Evolutionary conservation across 2,329 filamentous ascomycete genomes (phyloP), one percentile per base, ranked within the genome.

Genomic region (Fusarium sp.): DNA sequence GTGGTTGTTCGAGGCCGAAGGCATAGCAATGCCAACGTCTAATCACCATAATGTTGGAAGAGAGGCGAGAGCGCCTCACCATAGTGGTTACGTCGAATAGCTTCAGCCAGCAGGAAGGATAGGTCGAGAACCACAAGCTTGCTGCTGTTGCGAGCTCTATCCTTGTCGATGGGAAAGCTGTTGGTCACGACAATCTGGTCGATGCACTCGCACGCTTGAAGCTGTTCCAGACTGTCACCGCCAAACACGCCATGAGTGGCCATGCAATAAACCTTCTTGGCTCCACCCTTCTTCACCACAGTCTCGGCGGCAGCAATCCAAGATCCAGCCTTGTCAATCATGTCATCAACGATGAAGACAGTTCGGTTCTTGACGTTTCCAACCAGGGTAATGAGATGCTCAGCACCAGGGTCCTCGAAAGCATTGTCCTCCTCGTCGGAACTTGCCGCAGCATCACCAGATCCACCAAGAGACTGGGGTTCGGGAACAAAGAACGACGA

Each of bases 251-350:
- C 96, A 76, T 99, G 96, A 0, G 96, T 98, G 9, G 95, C 96
- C 83, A 99, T 97, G 84, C 94, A 97, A 81, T 97, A 98, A 36
- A 99, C 96, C 80, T 92, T 96, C 73, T 92, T 97, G 2, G 96
- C 96, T 44, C 89, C 88, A 69, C 96, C 97, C 69, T 92, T 89
- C 84, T 98, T 98, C 54, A 97, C 92, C 3, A 97, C 95, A 2
- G 94, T 97, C 83, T 99, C 96, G 13, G 96, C 96, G 8, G 96
- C 96, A 8, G 95, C 95, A 72, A 99, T 97, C 96, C 96, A 99
- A 8, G 93, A 97, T 15, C 92, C 93, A 11, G 94, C 90, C 82
- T 97, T 97, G 82, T 99, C 96, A 76, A 99, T 97, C 92, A 99
- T 98, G 78, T 99, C 96, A 78, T 99, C 96, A 50, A 99, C 92